Base-by-base conservation (phyloP, 2,329 filamentous ascomycete species). In the Aspergillus sp. region DNA sequence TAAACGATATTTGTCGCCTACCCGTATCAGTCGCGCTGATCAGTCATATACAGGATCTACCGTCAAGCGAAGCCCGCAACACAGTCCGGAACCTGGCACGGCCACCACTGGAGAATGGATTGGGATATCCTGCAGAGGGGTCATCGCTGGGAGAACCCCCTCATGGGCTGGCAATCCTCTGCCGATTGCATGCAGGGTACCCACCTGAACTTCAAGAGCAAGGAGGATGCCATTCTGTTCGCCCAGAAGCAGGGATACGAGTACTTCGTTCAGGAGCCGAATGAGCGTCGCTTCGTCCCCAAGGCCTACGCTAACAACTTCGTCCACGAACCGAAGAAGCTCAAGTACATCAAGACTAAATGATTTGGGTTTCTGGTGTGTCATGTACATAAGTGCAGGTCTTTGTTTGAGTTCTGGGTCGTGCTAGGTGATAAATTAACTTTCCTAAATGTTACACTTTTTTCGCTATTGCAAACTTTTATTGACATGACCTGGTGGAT, bases 231-330 rank as follows among this genome's bases (percentile, higher is more conserved):
- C 66, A 94, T 99, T 71, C 82, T 84, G 61, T 99, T 99, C 74
- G 95, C 96, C 23, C 90, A 98, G 82, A 99, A 98, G 85, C 95
- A 99, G 79, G 95, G 96, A 38, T 99, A 99, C 76, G 94, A 99
- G 76, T 99, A 96, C 80, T 98, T 95, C 76, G 93, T 99, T 23
- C 95, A 98, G 83, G 95, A 98, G 81, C 94, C 95, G 38, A 96
- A 97, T 73, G 86, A 87, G 78, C 88, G 95, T 74, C 90, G 89
- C 73, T 89, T 97, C 70, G 82, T 87, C 15, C 91, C 92, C 62
- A 99, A 99, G 86, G 90, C 91, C 10, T 99, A 99, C 77, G 94
- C 95, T 62, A 96, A 96, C 80, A 96, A 98, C 82, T 99, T 98
- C 79, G 75, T 93, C 65, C 93, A 96, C 82, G 88, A 88, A 64